A percentile compares a stretch with the other conserved stretches of the same genome.
Evolutionary conservation across 192 early-diverging fungal species (phyloP).

Genomic region (Coemansia sp.): DNA sequence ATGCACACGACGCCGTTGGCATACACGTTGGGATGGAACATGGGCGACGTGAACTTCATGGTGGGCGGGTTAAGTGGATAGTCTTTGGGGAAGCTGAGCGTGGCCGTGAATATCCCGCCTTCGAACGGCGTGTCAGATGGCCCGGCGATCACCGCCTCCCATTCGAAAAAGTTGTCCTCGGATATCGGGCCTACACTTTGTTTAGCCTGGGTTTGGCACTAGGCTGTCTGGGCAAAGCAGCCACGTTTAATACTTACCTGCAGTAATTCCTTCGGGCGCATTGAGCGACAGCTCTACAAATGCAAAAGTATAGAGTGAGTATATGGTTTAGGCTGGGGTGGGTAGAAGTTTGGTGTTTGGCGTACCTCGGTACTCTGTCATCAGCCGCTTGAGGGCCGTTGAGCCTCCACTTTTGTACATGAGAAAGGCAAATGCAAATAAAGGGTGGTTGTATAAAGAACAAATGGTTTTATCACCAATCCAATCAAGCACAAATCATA

Average conservation of each 20-base stretch:
- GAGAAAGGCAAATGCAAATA: too few relatives aligned
- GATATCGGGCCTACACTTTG: constrained; percentile 62
- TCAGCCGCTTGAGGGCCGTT: constrained; percentile 83
- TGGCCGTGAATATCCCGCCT: constrained; percentile 90
- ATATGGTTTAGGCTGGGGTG: not conserved
- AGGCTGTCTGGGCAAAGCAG: not conserved
- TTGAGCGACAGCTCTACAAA: constrained; percentile 78
- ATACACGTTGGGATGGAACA: constrained; percentile 98
- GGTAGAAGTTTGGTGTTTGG: not conserved
- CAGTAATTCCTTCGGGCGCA: constrained; percentile 91
- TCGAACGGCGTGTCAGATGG: constrained; percentile 94
- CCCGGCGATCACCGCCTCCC: constrained; percentile 56
- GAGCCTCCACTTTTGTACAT: constrained; percentile 63
- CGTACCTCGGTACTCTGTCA: constrained; percentile 88
- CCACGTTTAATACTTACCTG: constrained; percentile 55
- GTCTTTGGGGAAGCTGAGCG: constrained; percentile 84
- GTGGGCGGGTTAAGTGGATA: constrained; percentile 93
- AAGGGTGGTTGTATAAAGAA: too few relatives aligned
- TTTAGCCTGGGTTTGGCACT: not conserved
- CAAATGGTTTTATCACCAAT: too few relatives aligned
- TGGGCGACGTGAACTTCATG: constrained; percentile 95
- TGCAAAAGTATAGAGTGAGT: not conserved
- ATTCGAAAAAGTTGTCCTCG: constrained; percentile 68
- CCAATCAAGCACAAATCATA: too few relatives aligned
- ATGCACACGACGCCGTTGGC: constrained; percentile 96